These are phyloP conservation scores for Oryza meridionalis DNA, from an alignment of 176 grass and related monocot genomes.

Conservation along the genomic window DNA sequence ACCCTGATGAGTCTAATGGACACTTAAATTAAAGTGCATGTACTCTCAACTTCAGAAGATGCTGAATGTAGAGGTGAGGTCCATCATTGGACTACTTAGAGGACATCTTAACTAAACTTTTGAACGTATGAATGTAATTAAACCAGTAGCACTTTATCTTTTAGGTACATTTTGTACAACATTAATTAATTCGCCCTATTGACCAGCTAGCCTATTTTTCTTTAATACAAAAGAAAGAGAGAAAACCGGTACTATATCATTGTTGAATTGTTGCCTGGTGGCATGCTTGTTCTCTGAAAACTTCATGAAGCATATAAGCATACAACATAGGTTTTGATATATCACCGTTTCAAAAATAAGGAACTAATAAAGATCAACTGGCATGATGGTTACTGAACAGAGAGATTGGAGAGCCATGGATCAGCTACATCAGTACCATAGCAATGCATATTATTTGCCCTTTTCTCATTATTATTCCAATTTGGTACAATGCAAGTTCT, in stretches of 20 bases:
- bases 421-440: not conserved
- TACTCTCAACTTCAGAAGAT: not conserved
- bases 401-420: not conserved
- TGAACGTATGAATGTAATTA: conserved; percentile 22
- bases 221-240: not conserved
- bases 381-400: not conserved
- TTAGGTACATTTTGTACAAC: conserved; percentile 43
- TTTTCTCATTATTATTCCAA: conserved; percentile 7
- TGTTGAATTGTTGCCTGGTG: not conserved
- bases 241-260: not conserved
- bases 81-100: conserved; percentile 20
- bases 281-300: not conserved
- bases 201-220: not conserved
- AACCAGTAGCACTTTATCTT: conserved; percentile 47
- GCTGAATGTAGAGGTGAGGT: not conserved
- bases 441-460: not conserved
- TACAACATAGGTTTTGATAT: not conserved
- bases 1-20: not conserved
- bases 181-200: conserved; percentile 38
- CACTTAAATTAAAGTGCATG: not conserved
- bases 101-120: conserved; percentile 28
- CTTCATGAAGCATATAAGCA: not conserved
- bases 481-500: conserved; percentile 10
- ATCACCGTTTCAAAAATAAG: not conserved
- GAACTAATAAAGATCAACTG: not conserved